Evolutionary conservation across 202 grass and related monocot species (phyloP).

Genomic region (Panicum hallii): DNA sequence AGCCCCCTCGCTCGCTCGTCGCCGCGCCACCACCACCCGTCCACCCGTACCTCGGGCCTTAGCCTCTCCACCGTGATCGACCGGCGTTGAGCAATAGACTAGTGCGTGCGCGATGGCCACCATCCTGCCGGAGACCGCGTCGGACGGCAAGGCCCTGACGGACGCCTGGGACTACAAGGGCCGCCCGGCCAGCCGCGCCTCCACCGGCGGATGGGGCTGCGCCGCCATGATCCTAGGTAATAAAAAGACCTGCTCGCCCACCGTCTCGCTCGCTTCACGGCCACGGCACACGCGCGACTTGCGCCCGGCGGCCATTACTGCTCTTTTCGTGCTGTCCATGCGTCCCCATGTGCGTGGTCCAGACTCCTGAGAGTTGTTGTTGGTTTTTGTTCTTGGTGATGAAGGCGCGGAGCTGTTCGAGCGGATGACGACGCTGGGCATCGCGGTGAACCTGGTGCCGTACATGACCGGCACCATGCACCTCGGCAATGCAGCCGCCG

Average conservation of each 20-base stretch:
- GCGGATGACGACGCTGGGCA: slow-evolving; percentile 76
- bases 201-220: slow-evolving; percentile 70
- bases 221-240: slow-evolving; percentile 86
- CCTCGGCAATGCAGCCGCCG: slow-evolving; percentile 64
- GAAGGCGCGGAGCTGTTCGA: slow-evolving; percentile 67
- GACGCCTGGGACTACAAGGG: slow-evolving; percentile 96
- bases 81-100: not conserved
- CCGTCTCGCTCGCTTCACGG: not conserved
- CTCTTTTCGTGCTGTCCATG: slow-evolving; percentile 6
- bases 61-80: not conserved
- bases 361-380: not conserved
- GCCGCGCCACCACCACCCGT: not conserved
- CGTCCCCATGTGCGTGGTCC: not conserved
- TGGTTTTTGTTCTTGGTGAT: not conserved
- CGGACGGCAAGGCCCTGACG: slow-evolving; percentile 51
- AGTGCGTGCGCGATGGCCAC: not conserved
- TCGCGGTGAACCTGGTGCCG: slow-evolving; percentile 72
- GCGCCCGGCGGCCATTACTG: not conserved
- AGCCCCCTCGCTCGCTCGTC: slow-evolving; percentile 7
- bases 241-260: not conserved
- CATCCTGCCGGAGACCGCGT: slow-evolving; percentile 43
- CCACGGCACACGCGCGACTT: not conserved
- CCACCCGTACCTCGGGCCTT: not conserved
- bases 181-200: slow-evolving; percentile 53
- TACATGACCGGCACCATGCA: slow-evolving; percentile 79